A percentile compares a stretch with the other conserved stretches of the same genome.
Conservation (phyloP, 257 asterid species). For the Solanum okadae region DNA sequence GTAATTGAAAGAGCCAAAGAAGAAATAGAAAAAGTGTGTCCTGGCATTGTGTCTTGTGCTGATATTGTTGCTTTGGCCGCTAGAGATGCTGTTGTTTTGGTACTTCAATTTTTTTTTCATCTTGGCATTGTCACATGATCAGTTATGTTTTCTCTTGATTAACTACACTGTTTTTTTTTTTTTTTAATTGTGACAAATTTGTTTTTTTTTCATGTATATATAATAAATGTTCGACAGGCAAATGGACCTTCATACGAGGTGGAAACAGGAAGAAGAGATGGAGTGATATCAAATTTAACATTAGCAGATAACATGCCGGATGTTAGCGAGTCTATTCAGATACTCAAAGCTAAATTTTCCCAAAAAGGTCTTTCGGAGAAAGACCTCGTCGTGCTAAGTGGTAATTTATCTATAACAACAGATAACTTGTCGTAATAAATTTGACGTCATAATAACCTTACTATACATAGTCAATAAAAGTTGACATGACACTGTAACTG, state of each 20-base stretch:
- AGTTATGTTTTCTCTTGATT: neutral
- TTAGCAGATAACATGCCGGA: slow-evolving; percentile 64
- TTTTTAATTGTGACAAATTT: neutral
- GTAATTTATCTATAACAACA: slow-evolving; percentile 10
- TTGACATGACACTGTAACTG: neutral
- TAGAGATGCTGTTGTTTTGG: slow-evolving; percentile 66
- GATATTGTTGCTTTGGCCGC: slow-evolving; percentile 84
- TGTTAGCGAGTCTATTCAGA: slow-evolving; percentile 41
- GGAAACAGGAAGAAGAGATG: slow-evolving; percentile 76
- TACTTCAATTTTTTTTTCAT: neutral
- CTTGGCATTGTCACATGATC: neutral
- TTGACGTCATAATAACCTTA: neutral
- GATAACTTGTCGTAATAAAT: neutral
- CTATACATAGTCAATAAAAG: neutral
- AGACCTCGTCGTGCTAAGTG: slow-evolving; percentile 68
- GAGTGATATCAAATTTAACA: slow-evolving; percentile 31
- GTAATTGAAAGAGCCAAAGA: slow-evolving; percentile 54
- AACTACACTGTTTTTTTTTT: neutral
- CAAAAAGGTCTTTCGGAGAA: slow-evolving; percentile 47
- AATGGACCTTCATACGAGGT: slow-evolving; percentile 60
- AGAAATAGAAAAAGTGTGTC: slow-evolving; percentile 47
- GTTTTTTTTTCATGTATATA: neutral
- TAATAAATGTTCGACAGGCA: slow-evolving; percentile 16
- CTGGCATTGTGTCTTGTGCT: slow-evolving; percentile 62
- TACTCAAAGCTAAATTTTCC: slow-evolving; percentile 41